Base-by-base conservation (phyloP, 2,329 filamentous ascomycete species). In the Neurospora sp. region DNA sequence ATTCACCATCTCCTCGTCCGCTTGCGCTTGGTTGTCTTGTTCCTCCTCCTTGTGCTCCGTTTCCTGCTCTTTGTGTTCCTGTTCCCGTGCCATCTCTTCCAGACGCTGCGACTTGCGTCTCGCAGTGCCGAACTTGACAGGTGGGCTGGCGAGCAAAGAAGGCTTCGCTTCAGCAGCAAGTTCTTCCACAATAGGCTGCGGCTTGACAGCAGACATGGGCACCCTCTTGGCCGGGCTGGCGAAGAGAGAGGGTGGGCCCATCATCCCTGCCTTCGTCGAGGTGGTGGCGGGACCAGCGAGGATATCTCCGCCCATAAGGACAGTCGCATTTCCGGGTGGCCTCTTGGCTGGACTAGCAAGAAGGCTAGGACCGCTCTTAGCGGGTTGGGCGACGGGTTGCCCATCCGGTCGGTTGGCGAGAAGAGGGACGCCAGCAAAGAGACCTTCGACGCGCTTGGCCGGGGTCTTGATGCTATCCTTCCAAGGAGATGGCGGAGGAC, bases 391-490 rank as follows among this genome's bases (percentile, higher is more conserved):
- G 10, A 62, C 52, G 52, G 52, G 28, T 62, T 62, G 52, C 15
- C 52, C 52, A 62, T 62, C 52, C 52, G 52, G 52, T 62, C 52
- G 13, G 13, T 36, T 62, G 52, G 69, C 5, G 69, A 10, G 2
- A 38, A 68, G 52, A 17, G 52, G 52, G 8, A 62, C 52, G 15
- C 52, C 52, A 1, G 69, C 68, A 36, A 79, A 76, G 1, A 78
- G 71, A 2, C 77, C 78, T 0, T 86, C 93, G 66, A 81, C 76
- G 42, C 82, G 81, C 75, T 86, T 87, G 1, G 87, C 84, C 0
- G 87, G 87, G 1, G 85, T 86, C 72, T 82, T 86, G 76, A 89
- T 79, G 0, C 82, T 78, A 33, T 88, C 87, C 74, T 85, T 89
- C 73, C 80, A 82, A 0, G 87, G 84, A 1, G 86, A 85, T 5